These are phyloP conservation scores for Obba rivulosa DNA, from an alignment of 768 basidiomycete genomes.

Conservation along the genomic window DNA sequence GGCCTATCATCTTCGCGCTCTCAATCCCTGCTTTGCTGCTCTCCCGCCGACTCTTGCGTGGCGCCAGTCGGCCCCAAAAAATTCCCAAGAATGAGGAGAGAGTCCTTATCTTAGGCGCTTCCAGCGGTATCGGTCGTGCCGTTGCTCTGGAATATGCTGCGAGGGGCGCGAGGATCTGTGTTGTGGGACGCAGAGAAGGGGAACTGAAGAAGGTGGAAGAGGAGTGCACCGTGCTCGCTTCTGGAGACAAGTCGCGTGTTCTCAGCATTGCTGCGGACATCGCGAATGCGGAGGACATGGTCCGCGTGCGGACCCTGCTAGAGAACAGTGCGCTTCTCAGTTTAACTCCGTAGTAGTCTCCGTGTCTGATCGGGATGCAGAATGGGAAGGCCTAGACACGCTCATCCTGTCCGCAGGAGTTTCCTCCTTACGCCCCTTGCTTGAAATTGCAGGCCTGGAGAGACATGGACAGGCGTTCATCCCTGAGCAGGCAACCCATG, in stretches of 20 bases:
- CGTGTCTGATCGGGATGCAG: slow-evolving; percentile 32
- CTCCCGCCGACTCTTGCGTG: slow-evolving; percentile 4
- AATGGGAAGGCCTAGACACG: slow-evolving; percentile 81
- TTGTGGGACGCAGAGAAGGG: slow-evolving; percentile 61
- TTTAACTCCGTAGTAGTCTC: not conserved
- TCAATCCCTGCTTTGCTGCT: slow-evolving; percentile 10
- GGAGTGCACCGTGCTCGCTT: slow-evolving; percentile 43
- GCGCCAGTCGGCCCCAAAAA: slow-evolving; percentile 14
- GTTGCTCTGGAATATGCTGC: slow-evolving; percentile 67
- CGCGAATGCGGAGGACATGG: slow-evolving; percentile 59
- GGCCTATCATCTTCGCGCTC: slow-evolving; percentile 3
- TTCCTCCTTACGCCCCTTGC: slow-evolving; percentile 70
- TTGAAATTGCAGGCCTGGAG: slow-evolving; percentile 61
- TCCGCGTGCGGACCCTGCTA: slow-evolving; percentile 47
- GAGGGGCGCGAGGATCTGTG: slow-evolving; percentile 69
- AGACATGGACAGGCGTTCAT: slow-evolving; percentile 26
- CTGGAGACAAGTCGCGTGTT: slow-evolving; percentile 27
- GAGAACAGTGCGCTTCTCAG: slow-evolving; percentile 45
- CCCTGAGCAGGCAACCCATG: slow-evolving; percentile 36
- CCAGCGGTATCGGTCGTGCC: slow-evolving; percentile 73
- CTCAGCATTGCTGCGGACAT: slow-evolving; percentile 60
- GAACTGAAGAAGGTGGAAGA: slow-evolving; percentile 52
- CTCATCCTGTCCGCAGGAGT: slow-evolving; percentile 80
- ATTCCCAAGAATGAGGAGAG: slow-evolving; percentile 52
- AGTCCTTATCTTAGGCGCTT: slow-evolving; percentile 78